Evolutionary conservation across 2,329 filamentous ascomycete species (phyloP).

Genomic region (Dactylonectria estremocensis): DNA sequence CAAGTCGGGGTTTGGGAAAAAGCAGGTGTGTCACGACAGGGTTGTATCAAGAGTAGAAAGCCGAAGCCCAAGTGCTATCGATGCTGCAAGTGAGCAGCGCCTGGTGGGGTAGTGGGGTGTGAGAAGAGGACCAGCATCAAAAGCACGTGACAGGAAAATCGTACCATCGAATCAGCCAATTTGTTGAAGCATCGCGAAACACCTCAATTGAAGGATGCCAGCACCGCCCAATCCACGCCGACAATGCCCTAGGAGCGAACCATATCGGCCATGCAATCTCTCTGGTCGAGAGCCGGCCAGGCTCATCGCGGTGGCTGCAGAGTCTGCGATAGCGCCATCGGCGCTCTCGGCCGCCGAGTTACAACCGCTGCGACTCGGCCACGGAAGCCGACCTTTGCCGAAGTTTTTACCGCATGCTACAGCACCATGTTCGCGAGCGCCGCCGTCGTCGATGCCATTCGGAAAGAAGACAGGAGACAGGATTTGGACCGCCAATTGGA

Average conservation of each 20-base stretch:
- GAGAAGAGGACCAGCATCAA: constrained; percentile 37
- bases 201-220: constrained; percentile 43
- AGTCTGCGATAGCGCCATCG: constrained; percentile 69
- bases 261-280: constrained; percentile 71
- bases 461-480: constrained; percentile 70
- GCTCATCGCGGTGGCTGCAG: constrained; percentile 76
- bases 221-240: constrained; percentile 29
- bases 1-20: neutral
- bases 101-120: constrained; percentile 47
- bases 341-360: constrained; percentile 64
- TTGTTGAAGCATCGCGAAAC: constrained; percentile 42
- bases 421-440: constrained; percentile 78
- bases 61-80: constrained; percentile 22
- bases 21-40: constrained; percentile 10
- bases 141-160: constrained; percentile 47
- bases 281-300: constrained; percentile 78
- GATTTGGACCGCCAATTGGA: constrained; percentile 75
- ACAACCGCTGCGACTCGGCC: constrained; percentile 63
- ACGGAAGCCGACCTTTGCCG: constrained; percentile 65
- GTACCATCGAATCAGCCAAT: constrained; percentile 47
- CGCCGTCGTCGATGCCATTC: constrained; percentile 72
- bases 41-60: constrained; percentile 29
- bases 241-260: constrained; percentile 43
- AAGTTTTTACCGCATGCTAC: constrained; percentile 77
- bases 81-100: constrained; percentile 27